Conservation (phyloP, 805 yeast genomes). For the Saitoella complicata region DNA sequence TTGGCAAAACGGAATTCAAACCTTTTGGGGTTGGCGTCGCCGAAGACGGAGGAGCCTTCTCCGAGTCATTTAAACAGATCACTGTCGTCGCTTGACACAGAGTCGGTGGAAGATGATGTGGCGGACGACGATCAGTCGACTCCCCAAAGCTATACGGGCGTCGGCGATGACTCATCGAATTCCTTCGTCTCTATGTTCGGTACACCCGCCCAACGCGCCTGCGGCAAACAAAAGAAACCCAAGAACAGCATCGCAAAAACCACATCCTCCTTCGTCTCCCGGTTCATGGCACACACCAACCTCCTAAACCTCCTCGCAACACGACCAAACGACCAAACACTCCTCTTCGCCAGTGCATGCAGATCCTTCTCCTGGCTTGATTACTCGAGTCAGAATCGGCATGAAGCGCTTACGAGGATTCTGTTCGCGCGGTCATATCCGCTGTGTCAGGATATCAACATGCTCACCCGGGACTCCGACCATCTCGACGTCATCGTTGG, state of each 20-base stretch:
- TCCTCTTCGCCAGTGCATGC: conserved; percentile 22
- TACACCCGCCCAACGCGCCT: conserved; percentile 5
- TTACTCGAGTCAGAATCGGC: conserved; percentile 11
- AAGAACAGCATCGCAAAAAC: conserved; percentile 22
- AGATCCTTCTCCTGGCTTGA: conserved; percentile 23
- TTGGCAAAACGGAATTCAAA: not conserved
- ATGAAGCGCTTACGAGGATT: conserved; percentile 25
- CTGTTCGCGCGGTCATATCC: conserved; percentile 26
- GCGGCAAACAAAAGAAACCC: conserved; percentile 17
- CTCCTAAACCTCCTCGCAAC: conserved; percentile 20
- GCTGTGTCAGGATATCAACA: conserved; percentile 24
- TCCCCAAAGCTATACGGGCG: not conserved
- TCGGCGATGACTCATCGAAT: conserved; percentile 1
- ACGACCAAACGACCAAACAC: conserved; percentile 16
- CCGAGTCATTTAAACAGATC: not conserved
- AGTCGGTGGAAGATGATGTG: not conserved
- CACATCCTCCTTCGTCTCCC: conserved; percentile 24
- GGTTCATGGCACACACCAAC: conserved; percentile 23
- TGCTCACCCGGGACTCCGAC: conserved; percentile 16
- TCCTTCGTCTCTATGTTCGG: conserved; percentile 10
- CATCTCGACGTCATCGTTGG: conserved; percentile 42
- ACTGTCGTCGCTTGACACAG: not conserved
- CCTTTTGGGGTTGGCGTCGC: conserved; percentile 1
- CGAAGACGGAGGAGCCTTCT: not conserved
- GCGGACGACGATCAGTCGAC: conserved; percentile 2